These are phyloP conservation scores for Gigaspora rosea DNA, from an alignment of 192 early-diverging fungal genomes.

Conservation along the genomic window DNA sequence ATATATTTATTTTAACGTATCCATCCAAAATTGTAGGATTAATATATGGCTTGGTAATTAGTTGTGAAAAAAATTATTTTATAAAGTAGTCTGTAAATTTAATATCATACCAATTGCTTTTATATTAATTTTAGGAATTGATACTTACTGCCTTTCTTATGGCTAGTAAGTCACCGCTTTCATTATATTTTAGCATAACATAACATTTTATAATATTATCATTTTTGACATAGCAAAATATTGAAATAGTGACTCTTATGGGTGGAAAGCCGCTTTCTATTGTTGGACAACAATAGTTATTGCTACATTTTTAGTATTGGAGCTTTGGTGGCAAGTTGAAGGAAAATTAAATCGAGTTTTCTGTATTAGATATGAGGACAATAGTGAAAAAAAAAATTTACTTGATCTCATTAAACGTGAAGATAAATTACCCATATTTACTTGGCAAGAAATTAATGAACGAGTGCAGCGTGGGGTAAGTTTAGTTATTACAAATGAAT, in stretches of 20 bases:
- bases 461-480: too few species aligned
- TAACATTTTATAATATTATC: background rate
- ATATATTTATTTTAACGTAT: background rate
- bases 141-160: background rate
- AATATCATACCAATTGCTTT: too few species aligned
- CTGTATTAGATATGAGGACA: too few species aligned
- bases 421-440: too few species aligned
- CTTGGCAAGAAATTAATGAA: too few species aligned
- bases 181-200: background rate
- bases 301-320: background rate
- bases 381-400: too few species aligned
- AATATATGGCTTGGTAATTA: slow-evolving; percentile 1
- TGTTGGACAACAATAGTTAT: background rate
- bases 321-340: background rate
- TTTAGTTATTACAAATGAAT: too few species aligned
- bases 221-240: background rate
- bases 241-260: background rate
- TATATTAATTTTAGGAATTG: background rate
- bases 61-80: too few species aligned
- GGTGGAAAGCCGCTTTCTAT: background rate
- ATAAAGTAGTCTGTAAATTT: too few species aligned
- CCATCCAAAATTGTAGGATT: background rate
- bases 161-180: background rate
- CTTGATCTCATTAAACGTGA: too few species aligned
- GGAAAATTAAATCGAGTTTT: too few species aligned